Evolutionary conservation across 2,329 filamentous ascomycete genomes (phyloP), one percentile per base, ranked within the genome.

Genomic region (Phialophora verrucosa): DNA sequence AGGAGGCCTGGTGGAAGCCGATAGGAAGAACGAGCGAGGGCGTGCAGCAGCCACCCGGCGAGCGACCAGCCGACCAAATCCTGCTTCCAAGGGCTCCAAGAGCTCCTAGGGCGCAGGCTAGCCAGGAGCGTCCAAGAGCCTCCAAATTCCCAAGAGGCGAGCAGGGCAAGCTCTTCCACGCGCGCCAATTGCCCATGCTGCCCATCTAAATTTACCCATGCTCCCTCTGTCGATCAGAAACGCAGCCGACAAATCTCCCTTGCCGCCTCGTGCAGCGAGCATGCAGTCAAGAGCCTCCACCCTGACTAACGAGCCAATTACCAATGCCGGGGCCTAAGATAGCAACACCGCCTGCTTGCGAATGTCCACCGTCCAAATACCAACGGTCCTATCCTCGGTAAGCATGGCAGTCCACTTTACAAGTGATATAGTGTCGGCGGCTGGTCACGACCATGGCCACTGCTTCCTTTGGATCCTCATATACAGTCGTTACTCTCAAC

Each of bases 221-320:
- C 56, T 50, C 63, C 44, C 60, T 56, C 53, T 25, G 59, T 65
- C 60, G 57, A 61, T 57, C 54, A 49, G 31, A 57, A 25, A 35
- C 31, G 25, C 50, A 51, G 56, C 56, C 66, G 59, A 57, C 59
- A 60, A 68, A 68, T 68, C 67, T 66, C 67, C 61, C 61, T 69
- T 69, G 68, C 68, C 68, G 68, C 68, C 63, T 67, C 68, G 62
- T 65, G 68, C 59, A 50, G 31, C 64, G 55, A 56, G 23, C 32
- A 63, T 62, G 62, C 62, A n/a, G 44, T 51, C 29, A 50, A 55
- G 25, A 62, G 51, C 59, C 56, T 68, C 65, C 65, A 63, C 65
- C 56, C 3, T 60, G 50, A 20, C 49, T 47, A 58, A 50, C 56
- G 31, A 51, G 17, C 68, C 64, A 65, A 70, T 67, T 50, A 29